Evolutionary conservation across 2,329 filamentous ascomycete genomes (phyloP).

Genomic region (Blastomyces emzantsi): DNA sequence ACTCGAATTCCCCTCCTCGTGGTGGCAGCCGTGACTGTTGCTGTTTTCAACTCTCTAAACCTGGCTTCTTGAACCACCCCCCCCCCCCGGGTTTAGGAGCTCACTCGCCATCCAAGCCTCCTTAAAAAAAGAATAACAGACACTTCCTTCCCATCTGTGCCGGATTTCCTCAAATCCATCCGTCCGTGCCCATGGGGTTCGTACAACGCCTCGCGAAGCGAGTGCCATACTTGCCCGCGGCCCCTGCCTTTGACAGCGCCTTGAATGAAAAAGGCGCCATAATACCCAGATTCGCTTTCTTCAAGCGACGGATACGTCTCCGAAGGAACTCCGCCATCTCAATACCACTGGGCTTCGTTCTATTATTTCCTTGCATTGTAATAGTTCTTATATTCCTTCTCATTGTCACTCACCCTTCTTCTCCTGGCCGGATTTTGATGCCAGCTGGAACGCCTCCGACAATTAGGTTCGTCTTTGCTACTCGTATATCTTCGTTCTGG

Average conservation of each 20-base stretch:
- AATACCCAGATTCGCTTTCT: constrained; percentile 60
- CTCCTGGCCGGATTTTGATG: constrained; percentile 72
- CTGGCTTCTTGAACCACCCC: not conserved
- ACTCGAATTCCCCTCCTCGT: not conserved
- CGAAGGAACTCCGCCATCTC: constrained; percentile 88
- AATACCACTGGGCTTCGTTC: constrained; percentile 81
- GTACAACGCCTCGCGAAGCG: constrained; percentile 47
- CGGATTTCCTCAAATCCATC: not conserved
- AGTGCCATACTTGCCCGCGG: constrained; percentile 37
- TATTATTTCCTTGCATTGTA: constrained; percentile 86
- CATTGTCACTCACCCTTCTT: constrained; percentile 79
- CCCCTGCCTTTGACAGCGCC: constrained; percentile 39
- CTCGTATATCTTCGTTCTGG: not conserved
- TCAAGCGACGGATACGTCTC: constrained; percentile 76
- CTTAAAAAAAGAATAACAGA: not conserved
- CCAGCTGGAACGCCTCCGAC: constrained; percentile 79
- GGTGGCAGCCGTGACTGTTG: not conserved
- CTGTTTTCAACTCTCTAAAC: not conserved
- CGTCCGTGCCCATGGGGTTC: constrained; percentile 41
- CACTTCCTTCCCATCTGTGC: not conserved
- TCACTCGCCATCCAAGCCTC: not conserved
- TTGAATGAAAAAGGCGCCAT: constrained; percentile 36
- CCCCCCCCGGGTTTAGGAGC: not conserved
- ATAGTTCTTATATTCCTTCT: constrained; percentile 84
- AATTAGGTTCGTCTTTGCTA: constrained; percentile 60